phyloP scores from a whole-genome alignment of 352 stramenopile species.

The Globisporangium nodosum region DNA sequence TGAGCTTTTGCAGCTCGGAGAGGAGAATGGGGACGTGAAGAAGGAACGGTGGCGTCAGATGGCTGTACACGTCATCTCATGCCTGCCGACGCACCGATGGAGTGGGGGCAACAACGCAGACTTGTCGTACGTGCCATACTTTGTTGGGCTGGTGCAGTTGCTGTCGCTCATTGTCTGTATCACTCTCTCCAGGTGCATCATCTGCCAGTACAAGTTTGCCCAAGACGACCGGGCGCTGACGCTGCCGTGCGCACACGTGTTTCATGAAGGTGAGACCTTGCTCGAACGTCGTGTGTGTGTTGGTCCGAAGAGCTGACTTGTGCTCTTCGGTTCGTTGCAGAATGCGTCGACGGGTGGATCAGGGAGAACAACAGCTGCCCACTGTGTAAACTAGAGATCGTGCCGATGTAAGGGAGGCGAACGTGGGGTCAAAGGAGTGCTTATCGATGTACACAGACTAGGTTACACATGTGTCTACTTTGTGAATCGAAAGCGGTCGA shows the following conservation, averaged over 20 bases:
- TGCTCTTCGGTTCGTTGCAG: slow-evolving; percentile 15
- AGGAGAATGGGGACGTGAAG: slow-evolving; percentile 69
- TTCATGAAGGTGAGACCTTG: slow-evolving; percentile 47
- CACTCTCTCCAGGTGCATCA: slow-evolving; percentile 40
- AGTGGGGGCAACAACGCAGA: slow-evolving; percentile 29
- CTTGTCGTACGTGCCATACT: slow-evolving; percentile 42
- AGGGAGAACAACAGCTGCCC: slow-evolving; percentile 77
- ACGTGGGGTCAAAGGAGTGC: background rate
- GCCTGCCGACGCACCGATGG: slow-evolving; percentile 61
- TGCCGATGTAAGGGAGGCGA: slow-evolving; percentile 14
- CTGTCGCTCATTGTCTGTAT: background rate
- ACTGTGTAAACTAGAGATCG: slow-evolving; percentile 66
- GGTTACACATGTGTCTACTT: slow-evolving; percentile 7
- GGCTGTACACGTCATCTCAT: slow-evolving; percentile 55
- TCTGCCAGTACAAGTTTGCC: slow-evolving; percentile 66
- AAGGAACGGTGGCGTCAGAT: slow-evolving; percentile 65
- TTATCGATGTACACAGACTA: background rate
- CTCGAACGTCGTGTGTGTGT: background rate
- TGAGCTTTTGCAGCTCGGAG: slow-evolving; percentile 60
- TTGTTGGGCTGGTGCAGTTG: background rate
- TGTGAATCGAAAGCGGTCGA: slow-evolving; percentile 20
- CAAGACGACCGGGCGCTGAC: slow-evolving; percentile 53
- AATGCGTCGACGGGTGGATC: slow-evolving; percentile 67
- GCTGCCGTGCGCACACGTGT: slow-evolving; percentile 68
- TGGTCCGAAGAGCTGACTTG: background rate